Evolutionary conservation across 495 filamentous ascomycete genomes (phyloP).

Genomic region (Penicillium coprophilum): DNA sequence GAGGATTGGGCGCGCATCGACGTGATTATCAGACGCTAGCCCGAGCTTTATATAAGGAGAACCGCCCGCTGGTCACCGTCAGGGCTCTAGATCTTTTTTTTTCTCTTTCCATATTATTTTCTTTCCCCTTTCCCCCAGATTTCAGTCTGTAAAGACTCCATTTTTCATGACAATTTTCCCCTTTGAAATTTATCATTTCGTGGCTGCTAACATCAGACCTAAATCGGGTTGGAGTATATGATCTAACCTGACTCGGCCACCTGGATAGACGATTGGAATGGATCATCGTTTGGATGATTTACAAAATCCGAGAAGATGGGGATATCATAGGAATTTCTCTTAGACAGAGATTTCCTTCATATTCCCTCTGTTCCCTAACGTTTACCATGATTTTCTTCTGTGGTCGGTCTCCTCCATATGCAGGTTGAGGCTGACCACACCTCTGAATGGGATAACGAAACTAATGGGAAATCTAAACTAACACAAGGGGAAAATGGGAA

Average conservation of each 20-base stretch:
- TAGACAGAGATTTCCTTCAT: conserved; percentile 9
- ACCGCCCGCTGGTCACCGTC: conserved; percentile 29
- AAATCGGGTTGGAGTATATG: conserved; percentile 20
- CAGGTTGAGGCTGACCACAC: conserved; percentile 18
- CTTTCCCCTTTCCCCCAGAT: conserved; percentile 9
- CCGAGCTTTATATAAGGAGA: conserved; percentile 39
- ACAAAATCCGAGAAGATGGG: conserved; percentile 5
- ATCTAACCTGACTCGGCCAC: conserved; percentile 30
- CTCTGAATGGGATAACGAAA: conserved; percentile 3
- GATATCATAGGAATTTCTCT: conserved; percentile 5
- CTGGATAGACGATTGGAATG: conserved; percentile 32
- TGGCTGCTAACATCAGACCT: conserved; percentile 1
- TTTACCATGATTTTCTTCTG: not conserved
- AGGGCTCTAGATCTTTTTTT: conserved; percentile 18
- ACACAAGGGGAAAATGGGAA: not conserved
- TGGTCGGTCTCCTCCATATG: conserved; percentile 9
- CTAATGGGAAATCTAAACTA: conserved; percentile 12
- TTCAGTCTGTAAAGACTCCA: not conserved
- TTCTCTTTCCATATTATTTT: conserved; percentile 11
- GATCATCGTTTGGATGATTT: conserved; percentile 24
- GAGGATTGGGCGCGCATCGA: conserved; percentile 29
- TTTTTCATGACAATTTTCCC: not conserved
- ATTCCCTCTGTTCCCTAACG: not conserved
- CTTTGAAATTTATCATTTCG: not conserved
- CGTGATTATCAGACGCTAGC: conserved; percentile 34